phyloP scores from a whole-genome alignment of 768 basidiomycete species.

The Trametes maxima region DNA sequence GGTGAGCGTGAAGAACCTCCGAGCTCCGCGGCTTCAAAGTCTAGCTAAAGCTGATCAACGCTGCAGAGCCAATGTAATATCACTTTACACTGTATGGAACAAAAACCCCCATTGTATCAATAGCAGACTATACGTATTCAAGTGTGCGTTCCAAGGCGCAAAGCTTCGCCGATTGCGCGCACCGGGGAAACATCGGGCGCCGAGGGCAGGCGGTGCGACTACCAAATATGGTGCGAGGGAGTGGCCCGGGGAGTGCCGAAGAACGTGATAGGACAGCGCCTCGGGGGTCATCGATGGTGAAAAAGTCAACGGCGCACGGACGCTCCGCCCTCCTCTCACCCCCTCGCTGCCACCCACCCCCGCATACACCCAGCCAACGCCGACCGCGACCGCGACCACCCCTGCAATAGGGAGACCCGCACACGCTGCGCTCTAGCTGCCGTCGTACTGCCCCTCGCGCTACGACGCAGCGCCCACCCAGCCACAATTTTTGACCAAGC shows the following conservation, averaged over 20 bases:
- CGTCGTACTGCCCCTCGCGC: constrained; percentile 29
- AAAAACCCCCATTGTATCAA: neutral
- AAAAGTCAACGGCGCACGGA: constrained; percentile 18
- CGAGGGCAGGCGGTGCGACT: neutral
- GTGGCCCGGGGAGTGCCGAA: constrained; percentile 5
- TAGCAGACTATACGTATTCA: neutral
- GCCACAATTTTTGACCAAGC: constrained; percentile 75
- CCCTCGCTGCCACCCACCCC: neutral
- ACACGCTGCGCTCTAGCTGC: constrained; percentile 22
- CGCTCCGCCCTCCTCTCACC: constrained; percentile 1
- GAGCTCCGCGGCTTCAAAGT: too few species aligned
- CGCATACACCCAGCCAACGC: neutral
- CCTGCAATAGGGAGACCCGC: constrained; percentile 10
- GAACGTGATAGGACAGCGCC: constrained; percentile 19
- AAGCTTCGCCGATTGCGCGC: neutral
- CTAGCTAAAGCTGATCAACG: neutral
- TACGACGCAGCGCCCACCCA: constrained; percentile 45
- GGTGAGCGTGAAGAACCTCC: neutral
- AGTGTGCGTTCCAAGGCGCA: neutral
- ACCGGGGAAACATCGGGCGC: constrained; percentile 10
- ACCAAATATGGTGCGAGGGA: neutral
- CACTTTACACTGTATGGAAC: neutral
- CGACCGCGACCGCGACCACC: neutral
- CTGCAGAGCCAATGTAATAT: neutral
- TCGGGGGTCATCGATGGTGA: constrained; percentile 20